These are phyloP conservation scores for Hanseniaspora thailandica DNA, from an alignment of 805 yeast genomes.

Conservation along the genomic window DNA sequence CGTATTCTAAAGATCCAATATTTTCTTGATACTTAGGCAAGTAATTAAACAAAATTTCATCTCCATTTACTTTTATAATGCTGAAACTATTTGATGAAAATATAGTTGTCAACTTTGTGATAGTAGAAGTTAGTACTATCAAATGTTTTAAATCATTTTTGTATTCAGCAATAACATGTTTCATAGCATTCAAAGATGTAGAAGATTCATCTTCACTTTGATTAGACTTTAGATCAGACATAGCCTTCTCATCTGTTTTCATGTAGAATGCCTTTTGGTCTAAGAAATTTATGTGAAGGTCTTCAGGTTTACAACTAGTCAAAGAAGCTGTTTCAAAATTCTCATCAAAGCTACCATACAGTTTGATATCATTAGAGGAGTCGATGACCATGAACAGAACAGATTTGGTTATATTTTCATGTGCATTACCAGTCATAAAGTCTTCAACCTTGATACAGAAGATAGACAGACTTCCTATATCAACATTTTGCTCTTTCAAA, in stretches of 20 bases:
- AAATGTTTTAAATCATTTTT: conserved; percentile 28
- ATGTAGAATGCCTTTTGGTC: conserved; percentile 9
- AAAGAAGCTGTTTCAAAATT: conserved; percentile 9
- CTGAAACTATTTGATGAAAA: conserved; percentile 27
- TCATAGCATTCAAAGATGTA: conserved; percentile 9
- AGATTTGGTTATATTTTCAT: neutral
- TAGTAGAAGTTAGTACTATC: conserved; percentile 27
- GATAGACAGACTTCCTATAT: neutral
- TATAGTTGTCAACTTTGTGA: conserved; percentile 27
- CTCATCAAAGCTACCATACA: conserved; percentile 14
- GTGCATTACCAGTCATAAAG: neutral
- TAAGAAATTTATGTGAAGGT: conserved; percentile 5
- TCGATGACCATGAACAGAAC: conserved; percentile 1
- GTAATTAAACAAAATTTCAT: conserved; percentile 29
- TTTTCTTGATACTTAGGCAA: conserved; percentile 18
- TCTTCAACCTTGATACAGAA: conserved; percentile 12
- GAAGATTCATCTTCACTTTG: neutral
- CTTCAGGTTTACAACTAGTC: neutral
- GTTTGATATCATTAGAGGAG: conserved; percentile 1
- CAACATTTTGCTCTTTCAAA: conserved; percentile 19
- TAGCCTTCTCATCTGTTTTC: neutral
- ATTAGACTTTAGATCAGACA: neutral
- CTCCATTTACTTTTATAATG: conserved; percentile 26
- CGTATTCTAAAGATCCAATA: conserved; percentile 19
- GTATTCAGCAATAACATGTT: conserved; percentile 14